Percentiles rank a stretch among this genome's conserved stretches.
These are phyloP conservation scores for Scalesia atractyloides DNA, from an alignment of 129 eudicot genomes.

Conservation along the genomic window DNA sequence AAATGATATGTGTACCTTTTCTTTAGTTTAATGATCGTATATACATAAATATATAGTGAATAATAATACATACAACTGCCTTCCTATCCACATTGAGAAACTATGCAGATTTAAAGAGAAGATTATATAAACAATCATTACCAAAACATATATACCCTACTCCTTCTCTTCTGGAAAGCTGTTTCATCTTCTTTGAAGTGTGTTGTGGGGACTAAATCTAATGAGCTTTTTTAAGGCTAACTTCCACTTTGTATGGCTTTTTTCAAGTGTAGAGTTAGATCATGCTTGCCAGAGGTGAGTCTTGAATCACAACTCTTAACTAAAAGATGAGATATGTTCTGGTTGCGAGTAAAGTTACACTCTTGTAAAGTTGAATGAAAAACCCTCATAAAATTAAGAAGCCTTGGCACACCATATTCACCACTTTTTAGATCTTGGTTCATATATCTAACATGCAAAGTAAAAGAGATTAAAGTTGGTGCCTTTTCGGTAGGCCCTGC, in stretches of 20 bases:
- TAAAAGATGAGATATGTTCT: background rate
- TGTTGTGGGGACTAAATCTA: conserved; percentile 36
- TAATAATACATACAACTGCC: background rate
- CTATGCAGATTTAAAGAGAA: background rate
- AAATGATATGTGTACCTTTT: background rate
- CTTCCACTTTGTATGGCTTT: conserved; percentile 51
- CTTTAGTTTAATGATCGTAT: background rate
- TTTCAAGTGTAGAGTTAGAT: conserved; percentile 6
- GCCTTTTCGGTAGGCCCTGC: conserved; percentile 44
- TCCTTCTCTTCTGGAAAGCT: conserved; percentile 40
- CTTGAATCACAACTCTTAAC: background rate
- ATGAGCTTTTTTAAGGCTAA: conserved; percentile 47
- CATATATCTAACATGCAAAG: conserved; percentile 49
- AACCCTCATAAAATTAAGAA: no score
- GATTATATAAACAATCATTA: conserved; percentile 2
- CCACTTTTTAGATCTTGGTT: conserved; percentile 41
- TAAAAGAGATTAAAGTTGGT: conserved; percentile 37
- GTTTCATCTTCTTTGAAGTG: conserved; percentile 23
- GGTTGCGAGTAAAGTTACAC: background rate
- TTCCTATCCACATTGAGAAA: background rate
- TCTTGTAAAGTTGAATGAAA: no score
- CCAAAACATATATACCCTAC: conserved; percentile 12
- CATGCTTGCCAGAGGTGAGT: background rate
- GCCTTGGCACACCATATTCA: background rate
- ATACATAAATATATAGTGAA: background rate